Percentiles rank a stretch among this genome's conserved stretches.
Conservation (phyloP, 257 asterid species). For the Striga asiatica region DNA sequence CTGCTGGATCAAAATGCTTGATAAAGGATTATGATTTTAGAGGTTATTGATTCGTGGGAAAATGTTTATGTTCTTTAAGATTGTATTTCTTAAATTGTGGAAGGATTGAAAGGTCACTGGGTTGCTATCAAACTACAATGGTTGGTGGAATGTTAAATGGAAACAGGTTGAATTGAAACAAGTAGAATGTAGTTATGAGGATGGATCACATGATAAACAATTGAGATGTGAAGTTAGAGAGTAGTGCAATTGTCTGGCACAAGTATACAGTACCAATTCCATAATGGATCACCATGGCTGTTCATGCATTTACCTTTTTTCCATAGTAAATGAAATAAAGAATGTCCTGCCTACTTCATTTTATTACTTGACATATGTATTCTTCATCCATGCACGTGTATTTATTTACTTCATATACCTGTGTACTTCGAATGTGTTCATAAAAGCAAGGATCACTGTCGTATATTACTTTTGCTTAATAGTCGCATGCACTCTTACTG, state of each 20-base stretch:
- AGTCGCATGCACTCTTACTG: slow-evolving; percentile 4
- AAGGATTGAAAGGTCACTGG: too few relatives aligned
- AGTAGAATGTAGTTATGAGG: background rate
- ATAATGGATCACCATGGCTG: too few relatives aligned
- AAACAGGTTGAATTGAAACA: too few relatives aligned
- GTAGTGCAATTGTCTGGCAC: background rate
- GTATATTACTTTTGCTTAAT: background rate
- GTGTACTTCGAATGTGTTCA: background rate
- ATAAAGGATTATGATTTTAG: too few relatives aligned
- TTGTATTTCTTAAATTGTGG: too few relatives aligned
- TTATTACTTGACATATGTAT: background rate
- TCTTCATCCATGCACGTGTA: background rate
- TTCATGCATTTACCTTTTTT: background rate
- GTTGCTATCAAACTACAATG: too few relatives aligned
- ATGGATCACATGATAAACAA: background rate
- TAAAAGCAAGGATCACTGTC: background rate
- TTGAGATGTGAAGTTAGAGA: background rate
- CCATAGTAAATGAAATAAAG: background rate
- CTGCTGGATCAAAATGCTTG: too few relatives aligned
- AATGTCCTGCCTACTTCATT: background rate
- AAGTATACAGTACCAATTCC: too few relatives aligned
- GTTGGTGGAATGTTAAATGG: too few relatives aligned
- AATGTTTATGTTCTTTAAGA: too few relatives aligned
- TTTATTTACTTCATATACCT: background rate
- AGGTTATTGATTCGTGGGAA: too few relatives aligned